Evolutionary conservation across 352 stramenopile genomes (phyloP), one percentile per base, ranked within the genome.

Genomic region (Pythium brassicae): DNA sequence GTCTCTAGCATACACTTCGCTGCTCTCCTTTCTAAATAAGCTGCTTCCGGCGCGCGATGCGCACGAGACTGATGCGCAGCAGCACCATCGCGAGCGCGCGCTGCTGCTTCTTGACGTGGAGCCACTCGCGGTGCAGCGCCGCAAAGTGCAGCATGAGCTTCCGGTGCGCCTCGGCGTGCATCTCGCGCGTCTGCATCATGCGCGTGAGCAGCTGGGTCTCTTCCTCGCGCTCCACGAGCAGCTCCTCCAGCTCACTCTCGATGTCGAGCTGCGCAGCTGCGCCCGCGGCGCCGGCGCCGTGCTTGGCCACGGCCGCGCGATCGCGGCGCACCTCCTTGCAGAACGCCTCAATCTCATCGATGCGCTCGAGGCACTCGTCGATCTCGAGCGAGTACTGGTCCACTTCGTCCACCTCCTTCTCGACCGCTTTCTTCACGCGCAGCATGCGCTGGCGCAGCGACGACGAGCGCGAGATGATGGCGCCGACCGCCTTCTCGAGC

Each of bases 91-190:
- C 56, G 48, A 62, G 56, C 50, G 56, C 56, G 29, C 56, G 56
- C 48, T 62, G 56, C 49, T 62, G 56, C 49, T 62, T 62, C 56
- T 62, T 62, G 5, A 62, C 56, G 56, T 62, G 56, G 20, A 62
- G 49, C 56, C 56, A 62, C 49, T 62, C 56, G 20, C 29, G 27
- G 56, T 62, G 48, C 39, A 62, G 56, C 49, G 50, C 56, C 11
- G 56, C 56, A 44, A 62, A 62, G 56, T 62, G 56, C 56, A 57
- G 56, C 56, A 62, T 50, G 47, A 62, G 56, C 56, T 62, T 62
- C n/a, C 50, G 50, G 40, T 62, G 56, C 29, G 56, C 56, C 42
- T 62, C 56, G 56, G 56, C 56, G 56, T 62, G 56, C 56, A 62
- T 52, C 40, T 62, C 56, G 22, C 56, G 56, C 20, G 56, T 62